These are phyloP conservation scores for Fusarium oxysporum DNA, from an alignment of 2,329 filamentous ascomycete species.

Conservation along the genomic window DNA sequence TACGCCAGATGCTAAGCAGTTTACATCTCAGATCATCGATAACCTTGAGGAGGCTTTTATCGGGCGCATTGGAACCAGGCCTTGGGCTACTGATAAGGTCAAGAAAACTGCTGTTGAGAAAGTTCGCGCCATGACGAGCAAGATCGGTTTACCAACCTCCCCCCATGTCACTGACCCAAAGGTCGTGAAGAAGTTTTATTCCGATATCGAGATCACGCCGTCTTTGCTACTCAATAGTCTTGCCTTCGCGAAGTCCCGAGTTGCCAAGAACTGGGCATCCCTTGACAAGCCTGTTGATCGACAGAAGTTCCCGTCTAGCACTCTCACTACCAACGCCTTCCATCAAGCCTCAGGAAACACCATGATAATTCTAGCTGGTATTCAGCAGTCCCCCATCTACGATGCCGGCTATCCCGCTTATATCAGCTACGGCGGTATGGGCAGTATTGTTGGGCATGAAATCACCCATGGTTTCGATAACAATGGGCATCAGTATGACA, in stretches of 20 bases:
- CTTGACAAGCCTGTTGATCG: conserved; percentile 71
- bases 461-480: conserved; percentile 77
- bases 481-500: conserved; percentile 72
- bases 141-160: conserved; percentile 74
- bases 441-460: conserved; percentile 75
- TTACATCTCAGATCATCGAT: conserved; percentile 74
- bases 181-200: conserved; percentile 67
- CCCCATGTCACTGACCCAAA: conserved; percentile 70
- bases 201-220: conserved; percentile 60
- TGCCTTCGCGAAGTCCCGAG: conserved; percentile 59
- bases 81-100: conserved; percentile 74
- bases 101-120: conserved; percentile 71
- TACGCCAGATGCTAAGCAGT: conserved; percentile 72
- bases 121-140: conserved; percentile 73
- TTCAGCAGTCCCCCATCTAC: conserved; percentile 76
- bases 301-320: conserved; percentile 70
- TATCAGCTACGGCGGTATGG: conserved; percentile 75
- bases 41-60: conserved; percentile 77
- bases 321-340: conserved; percentile 72
- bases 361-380: conserved; percentile 70
- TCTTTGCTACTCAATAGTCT: conserved; percentile 69
- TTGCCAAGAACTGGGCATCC: conserved; percentile 64
- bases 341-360: conserved; percentile 73
- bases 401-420: conserved; percentile 71
- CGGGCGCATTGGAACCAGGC: conserved; percentile 65